Conservation (phyloP, 108 stramenopile species). For the Phaeodactylum tricornutum region DNA sequence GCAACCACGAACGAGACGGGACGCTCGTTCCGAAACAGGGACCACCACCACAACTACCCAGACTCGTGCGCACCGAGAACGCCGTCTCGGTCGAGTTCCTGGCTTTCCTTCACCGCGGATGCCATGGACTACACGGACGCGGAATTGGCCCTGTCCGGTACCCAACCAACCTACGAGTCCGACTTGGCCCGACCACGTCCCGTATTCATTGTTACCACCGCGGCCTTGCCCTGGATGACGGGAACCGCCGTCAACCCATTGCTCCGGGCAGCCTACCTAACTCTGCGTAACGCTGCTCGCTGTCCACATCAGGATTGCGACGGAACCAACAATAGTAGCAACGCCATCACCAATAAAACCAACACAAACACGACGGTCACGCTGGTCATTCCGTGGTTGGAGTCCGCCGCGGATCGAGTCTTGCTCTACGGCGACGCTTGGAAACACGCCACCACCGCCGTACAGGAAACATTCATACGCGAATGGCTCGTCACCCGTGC, state of each 20-base stretch:
- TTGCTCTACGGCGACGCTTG: constrained; percentile 35
- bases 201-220: constrained; percentile 42
- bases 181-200: constrained; percentile 27
- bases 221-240: constrained; percentile 73
- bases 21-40: no score
- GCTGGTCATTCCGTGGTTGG: constrained; percentile 67
- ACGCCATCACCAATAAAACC: constrained; percentile 6
- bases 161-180: constrained; percentile 10
- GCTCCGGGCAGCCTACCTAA: constrained; percentile 38
- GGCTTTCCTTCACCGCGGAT: constrained; percentile 12
- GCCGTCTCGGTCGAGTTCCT: no score
- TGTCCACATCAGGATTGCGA: constrained; percentile 5
- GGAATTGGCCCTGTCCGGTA: constrained; percentile 8
- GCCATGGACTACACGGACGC: constrained; percentile 25
- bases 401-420: constrained; percentile 28
- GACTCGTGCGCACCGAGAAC: no score
- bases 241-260: constrained; percentile 71
- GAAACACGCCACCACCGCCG: constrained; percentile 32
- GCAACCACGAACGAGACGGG: no score
- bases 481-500: constrained; percentile 47
- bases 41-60: no score
- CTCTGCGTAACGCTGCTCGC: constrained; percentile 10
- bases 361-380: no score
- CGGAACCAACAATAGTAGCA: not conserved
- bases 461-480: constrained; percentile 64